Evolutionary conservation across 495 filamentous ascomycete species (phyloP), one percentile per base, ranked within the genome.

Genomic region (Podospora fimiseda): DNA sequence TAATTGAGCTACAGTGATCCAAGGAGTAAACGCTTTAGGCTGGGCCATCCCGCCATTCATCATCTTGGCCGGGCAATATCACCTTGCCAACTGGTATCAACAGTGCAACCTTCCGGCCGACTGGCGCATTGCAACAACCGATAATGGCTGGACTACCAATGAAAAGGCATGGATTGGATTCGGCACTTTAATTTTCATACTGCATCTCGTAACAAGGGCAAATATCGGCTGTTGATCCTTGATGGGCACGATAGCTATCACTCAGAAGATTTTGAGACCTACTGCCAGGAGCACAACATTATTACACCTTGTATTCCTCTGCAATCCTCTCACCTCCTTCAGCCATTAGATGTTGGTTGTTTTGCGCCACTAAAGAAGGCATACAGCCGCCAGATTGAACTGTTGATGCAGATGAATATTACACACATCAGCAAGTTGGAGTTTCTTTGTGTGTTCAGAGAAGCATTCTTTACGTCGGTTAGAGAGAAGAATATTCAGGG

Each of bases 151-250:
- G 27, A 33, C 27, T 33, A 33, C 11, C 11, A 33, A 33, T 33
- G 11, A 6, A 33, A 6, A 33, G 27, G 27, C 27, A 5, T 33
- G 11, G 27, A 33, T 33, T 33, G 42, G 42, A 19, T 44, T 5
- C 11, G 18, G 18, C 13, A 21, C 14, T 44, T 16, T 44, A 19
- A 33, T 33, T 5, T 11, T 44, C 45, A 63, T 50, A 59, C 47
- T 37, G 33, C 41, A 24, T 18, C 13, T 44, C 23, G 45, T 20
- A 49, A 37, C 9, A 45, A 42, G 15, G 50, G 63, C 2, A 40
- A 23, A 40, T 61, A 63, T 20, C 50, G 60, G 38, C 54, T 70
- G 2, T 50, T 69, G 19, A 66, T 71, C 44, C 45, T 71, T 27
- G 55, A 67, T 39, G 48, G 43, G 47, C 30, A 62, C 46, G 33